Evolutionary conservation across 805 yeast genomes (phyloP).

Genomic region (Myxozyma geophila): DNA sequence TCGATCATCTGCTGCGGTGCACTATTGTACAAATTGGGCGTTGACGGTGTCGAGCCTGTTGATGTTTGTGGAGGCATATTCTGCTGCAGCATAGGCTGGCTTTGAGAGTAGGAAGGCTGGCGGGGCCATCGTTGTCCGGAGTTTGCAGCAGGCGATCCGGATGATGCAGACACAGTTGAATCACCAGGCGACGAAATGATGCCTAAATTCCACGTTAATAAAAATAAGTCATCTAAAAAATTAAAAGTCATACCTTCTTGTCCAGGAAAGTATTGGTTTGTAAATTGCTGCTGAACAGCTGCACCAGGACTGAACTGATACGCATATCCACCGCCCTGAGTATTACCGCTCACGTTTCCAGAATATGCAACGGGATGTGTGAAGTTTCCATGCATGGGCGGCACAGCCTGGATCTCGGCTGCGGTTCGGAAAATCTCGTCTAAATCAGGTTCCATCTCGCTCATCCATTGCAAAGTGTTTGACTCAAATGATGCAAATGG

Average conservation of each 20-base stretch:
- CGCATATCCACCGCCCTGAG: constrained; percentile 37
- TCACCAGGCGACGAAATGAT: constrained; percentile 17
- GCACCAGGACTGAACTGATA: constrained; percentile 37
- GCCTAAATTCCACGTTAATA: not conserved
- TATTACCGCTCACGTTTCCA: constrained; percentile 34
- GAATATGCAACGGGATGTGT: constrained; percentile 37
- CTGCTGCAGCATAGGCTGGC: constrained; percentile 14
- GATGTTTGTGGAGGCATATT: constrained; percentile 11
- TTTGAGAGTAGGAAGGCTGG: constrained; percentile 11
- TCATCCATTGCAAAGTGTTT: constrained; percentile 38
- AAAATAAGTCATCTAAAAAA: not conserved
- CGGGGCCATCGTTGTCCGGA: constrained; percentile 15
- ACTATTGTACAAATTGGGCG: constrained; percentile 8
- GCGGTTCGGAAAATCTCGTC: constrained; percentile 39
- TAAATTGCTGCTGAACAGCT: constrained; percentile 25
- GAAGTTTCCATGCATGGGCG: constrained; percentile 33
- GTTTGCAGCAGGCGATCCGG: constrained; percentile 14
- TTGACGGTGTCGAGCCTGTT: constrained; percentile 9
- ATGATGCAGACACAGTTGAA: constrained; percentile 23
- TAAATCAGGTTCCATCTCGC: constrained; percentile 38
- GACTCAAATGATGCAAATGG: constrained; percentile 38
- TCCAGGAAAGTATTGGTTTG: constrained; percentile 8
- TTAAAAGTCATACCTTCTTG: constrained; percentile 7
- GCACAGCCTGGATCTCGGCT: constrained; percentile 37
- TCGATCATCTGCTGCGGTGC: constrained; percentile 22